Conservation (phyloP, 2,329 filamentous ascomycete species). For the Aphanocladium album region DNA sequence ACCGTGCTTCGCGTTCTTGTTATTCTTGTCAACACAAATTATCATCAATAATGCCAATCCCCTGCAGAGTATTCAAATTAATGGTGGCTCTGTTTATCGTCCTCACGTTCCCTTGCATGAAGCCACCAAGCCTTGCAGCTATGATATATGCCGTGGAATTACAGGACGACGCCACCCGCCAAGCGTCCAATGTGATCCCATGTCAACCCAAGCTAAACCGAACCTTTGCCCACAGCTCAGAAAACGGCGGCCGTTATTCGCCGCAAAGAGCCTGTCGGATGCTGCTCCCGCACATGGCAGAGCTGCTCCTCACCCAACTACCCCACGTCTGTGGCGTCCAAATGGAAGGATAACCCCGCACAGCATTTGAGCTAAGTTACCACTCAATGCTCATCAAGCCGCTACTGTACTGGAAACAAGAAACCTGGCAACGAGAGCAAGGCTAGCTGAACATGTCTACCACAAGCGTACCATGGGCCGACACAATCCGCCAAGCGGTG, state of each 20-base stretch:
- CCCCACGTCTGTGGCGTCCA: background rate
- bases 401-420: background rate
- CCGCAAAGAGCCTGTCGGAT: background rate
- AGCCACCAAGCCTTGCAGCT: background rate
- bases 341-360: background rate
- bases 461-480: background rate
- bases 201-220: background rate
- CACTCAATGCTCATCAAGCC: background rate
- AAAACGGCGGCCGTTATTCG: background rate
- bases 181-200: background rate
- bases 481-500: background rate
- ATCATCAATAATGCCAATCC: background rate
- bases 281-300: background rate
- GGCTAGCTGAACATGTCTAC: background rate
- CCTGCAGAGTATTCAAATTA: background rate
- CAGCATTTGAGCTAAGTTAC: background rate
- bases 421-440: background rate
- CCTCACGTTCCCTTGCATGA: constrained; percentile 7
- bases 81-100: background rate
- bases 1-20: background rate
- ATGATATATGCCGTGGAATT: background rate
- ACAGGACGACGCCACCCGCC: background rate
- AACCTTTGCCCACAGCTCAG: too few relatives aligned
- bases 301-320: background rate
- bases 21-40: too few relatives aligned